Base-by-base conservation (phyloP, 2,329 filamentous ascomycete species). In the Chaetomium sp. region DNA sequence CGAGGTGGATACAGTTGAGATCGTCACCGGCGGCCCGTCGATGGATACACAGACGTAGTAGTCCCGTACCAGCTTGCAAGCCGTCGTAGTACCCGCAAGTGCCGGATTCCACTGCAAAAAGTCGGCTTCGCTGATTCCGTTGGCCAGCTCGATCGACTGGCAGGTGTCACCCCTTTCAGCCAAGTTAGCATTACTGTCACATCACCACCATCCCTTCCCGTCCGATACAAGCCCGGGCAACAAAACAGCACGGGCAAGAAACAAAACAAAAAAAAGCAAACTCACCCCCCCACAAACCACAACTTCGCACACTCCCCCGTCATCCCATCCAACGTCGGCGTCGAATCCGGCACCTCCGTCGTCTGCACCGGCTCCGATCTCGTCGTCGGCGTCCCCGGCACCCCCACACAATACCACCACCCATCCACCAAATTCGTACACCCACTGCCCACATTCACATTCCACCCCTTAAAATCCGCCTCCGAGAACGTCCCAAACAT, bases 241-340 rank as follows among this genome's bases (percentile, higher is more conserved):
- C 2, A 27, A 27, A 27, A 27, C 19, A 27, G 3, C n/a, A 27
- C 19, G 19, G 19, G 19, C 19, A 27, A 27, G 19, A 27, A 27
- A 27, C 19, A 27, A 27, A 27, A 27, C 19, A 27, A 27, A 27
- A 27, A 2, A 27, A 27, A 3, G 3, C 19, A 27, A 27, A 49
- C 47, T 49, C 27, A 49, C 47, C 36, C 36, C 8, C 47, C 47
- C 11, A 49, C 47, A 49, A 49, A 37, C 47, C 47, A 49, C 10
- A 49, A 34, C 36, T 27, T 9, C 8, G 47, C 47, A 12, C 47
- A 49, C 19, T 49, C 47, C 1, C 11, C 19, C 5, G 47, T 41
- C 47, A 49, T 49, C 2, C 47, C 47, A 8, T 40, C 36, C 10
- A 40, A 37, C 36, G 36, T 49, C 47, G 47, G 47, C 19, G 47